Percentiles rank a stretch among this genome's conserved stretches.
Evolutionary conservation across 305 asterid genomes (phyloP).

Genomic region (Fraxinus greggii): DNA sequence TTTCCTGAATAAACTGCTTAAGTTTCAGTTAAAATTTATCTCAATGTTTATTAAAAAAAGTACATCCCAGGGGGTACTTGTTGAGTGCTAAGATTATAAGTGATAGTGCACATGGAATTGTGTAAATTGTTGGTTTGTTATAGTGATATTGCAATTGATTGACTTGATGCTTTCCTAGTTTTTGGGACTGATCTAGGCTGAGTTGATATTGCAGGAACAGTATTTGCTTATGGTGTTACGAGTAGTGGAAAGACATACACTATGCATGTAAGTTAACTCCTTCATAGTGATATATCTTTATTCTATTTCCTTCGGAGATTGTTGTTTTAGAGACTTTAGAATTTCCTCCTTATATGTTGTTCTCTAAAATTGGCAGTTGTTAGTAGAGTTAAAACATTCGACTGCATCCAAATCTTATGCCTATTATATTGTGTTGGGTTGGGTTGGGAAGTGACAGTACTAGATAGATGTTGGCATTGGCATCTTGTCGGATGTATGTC

Average conservation of each 20-base stretch:
- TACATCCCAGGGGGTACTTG: constrained; percentile 19
- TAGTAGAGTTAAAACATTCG: constrained; percentile 5
- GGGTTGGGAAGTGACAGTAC: not conserved
- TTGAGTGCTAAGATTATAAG: constrained; percentile 4
- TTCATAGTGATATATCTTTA: constrained; percentile 12
- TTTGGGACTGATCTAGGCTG: constrained; percentile 20
- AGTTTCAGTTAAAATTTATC: not conserved
- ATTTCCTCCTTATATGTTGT: constrained; percentile 12
- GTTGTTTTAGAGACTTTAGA: constrained; percentile 13
- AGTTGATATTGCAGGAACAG: constrained; percentile 75
- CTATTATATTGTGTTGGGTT: not conserved
- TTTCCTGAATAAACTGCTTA: constrained; percentile 3
- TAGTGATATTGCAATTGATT: not conserved
- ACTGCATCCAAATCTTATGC: not conserved
- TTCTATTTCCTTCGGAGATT: not conserved
- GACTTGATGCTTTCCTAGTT: constrained; percentile 1
- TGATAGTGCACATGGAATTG: not conserved
- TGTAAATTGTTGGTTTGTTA: constrained; percentile 14
- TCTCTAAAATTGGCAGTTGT: constrained; percentile 6
- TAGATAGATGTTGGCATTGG: not conserved
- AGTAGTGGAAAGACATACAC: constrained; percentile 99
- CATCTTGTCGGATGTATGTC: constrained; percentile 3
- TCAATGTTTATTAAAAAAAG: not conserved
- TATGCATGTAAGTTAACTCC: constrained; percentile 82
- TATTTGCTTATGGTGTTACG: constrained; percentile 99